Evolutionary conservation across 2,329 filamentous ascomycete species (phyloP).

Genomic region (Ustulina deusta): DNA sequence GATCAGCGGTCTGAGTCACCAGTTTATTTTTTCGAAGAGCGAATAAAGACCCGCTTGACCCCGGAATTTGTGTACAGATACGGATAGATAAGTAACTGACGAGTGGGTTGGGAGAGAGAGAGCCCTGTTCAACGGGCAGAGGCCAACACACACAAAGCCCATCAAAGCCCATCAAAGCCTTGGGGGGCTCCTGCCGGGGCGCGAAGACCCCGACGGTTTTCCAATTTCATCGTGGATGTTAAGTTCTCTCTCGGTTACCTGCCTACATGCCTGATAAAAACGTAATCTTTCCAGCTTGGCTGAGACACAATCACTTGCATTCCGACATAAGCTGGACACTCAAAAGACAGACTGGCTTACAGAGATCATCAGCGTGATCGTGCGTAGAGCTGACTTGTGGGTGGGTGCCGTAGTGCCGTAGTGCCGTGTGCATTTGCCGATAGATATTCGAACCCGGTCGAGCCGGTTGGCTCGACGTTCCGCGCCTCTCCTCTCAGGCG

Average conservation of each 20-base stretch:
- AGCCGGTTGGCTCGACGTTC: background rate
- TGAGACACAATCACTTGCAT: background rate
- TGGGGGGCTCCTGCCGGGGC: background rate
- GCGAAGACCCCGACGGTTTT: background rate
- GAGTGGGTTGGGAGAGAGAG: constrained; percentile 1
- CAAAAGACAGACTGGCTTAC: background rate
- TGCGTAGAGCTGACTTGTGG: background rate
- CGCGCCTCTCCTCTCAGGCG: constrained; percentile 6
- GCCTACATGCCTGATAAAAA: background rate
- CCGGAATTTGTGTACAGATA: constrained; percentile 15
- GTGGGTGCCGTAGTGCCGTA: constrained; percentile 4
- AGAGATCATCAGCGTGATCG: background rate
- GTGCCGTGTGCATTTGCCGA: constrained; percentile 8
- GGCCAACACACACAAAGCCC: background rate
- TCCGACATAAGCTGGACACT: background rate
- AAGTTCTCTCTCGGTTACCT: constrained; percentile 4
- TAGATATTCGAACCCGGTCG: background rate
- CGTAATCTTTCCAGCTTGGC: background rate
- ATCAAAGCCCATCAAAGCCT: background rate
- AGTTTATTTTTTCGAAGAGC: background rate
- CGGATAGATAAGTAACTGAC: constrained; percentile 1
- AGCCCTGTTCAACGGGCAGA: background rate
- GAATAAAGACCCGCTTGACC: constrained; percentile 29
- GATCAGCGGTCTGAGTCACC: constrained; percentile 15
- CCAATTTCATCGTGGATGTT: background rate